These are phyloP conservation scores for Ascodesmis nigricans DNA, from an alignment of 495 filamentous ascomycete genomes.

Conservation along the genomic window DNA sequence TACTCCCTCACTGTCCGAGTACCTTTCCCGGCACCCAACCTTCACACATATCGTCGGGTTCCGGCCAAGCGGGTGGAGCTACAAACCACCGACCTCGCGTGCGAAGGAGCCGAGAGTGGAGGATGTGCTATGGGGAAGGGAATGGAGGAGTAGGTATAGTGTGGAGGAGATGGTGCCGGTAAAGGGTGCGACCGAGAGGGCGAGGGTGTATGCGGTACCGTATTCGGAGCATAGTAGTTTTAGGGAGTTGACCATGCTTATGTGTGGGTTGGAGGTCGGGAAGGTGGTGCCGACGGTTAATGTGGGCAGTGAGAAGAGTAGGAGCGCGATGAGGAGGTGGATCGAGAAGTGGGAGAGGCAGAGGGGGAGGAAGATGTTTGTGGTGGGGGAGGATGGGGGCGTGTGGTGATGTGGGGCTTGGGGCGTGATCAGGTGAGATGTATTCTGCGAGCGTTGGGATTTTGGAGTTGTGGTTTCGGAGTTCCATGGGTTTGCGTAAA, in stretches of 20 bases:
- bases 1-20: slow-evolving; percentile 68
- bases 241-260: slow-evolving; percentile 79
- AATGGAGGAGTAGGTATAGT: slow-evolving; percentile 50
- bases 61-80: slow-evolving; percentile 80
- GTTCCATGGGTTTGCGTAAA: too few relatives aligned
- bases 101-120: slow-evolving; percentile 39
- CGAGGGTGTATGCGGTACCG: slow-evolving; percentile 72
- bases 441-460: too few relatives aligned
- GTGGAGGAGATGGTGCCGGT: slow-evolving; percentile 47
- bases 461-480: too few relatives aligned
- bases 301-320: slow-evolving; percentile 35
- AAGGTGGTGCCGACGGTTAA: slow-evolving; percentile 88
- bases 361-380: slow-evolving; percentile 44
- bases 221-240: slow-evolving; percentile 93
- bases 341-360: slow-evolving; percentile 71
- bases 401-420: slow-evolving; percentile 1
- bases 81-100: slow-evolving; percentile 43
- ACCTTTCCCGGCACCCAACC: slow-evolving; percentile 52
- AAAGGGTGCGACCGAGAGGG: slow-evolving; percentile 33
- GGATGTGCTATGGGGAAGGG: slow-evolving; percentile 45
- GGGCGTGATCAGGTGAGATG: too few relatives aligned
- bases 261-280: slow-evolving; percentile 66
- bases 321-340: slow-evolving; percentile 80
- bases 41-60: slow-evolving; percentile 83
- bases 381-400: slow-evolving; percentile 12